Evolutionary conservation across 2,329 filamentous ascomycete genomes (phyloP), one percentile per base, ranked within the genome.

Genomic region (Nemania sp.): DNA sequence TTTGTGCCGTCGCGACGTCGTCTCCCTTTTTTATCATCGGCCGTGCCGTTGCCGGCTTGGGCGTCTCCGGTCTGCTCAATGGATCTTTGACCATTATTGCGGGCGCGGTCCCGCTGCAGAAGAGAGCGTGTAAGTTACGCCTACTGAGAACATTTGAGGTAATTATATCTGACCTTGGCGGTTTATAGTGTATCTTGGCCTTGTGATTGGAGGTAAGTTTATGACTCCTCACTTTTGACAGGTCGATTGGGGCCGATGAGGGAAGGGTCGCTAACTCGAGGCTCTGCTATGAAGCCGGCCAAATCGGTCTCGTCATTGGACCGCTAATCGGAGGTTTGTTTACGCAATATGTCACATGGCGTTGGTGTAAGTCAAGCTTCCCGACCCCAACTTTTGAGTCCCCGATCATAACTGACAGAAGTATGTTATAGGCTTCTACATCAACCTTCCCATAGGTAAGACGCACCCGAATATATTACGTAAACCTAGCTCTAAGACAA

Each of bases 21-120:
- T 86, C 85, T 0, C 70, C 77, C 0, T 85, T 86, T 79, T 82
- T 89, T 60, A 89, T 89, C 60, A 73, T 84, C 8, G 86, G 87
- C 1, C 82, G 87, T 4, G 83, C 85, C 2, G 76, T 89, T 2
- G 84, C 87, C 0, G 88, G 87, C 0, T 69, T 84, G 0, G 87
- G 87, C 1, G 81, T 80, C 0, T 81, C 86, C 1, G 88, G 84
- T 0, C 70, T 89, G 2, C 80, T 83, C 63, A 86, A 82, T n/a
- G 87, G 87, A 0, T 79, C 79, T 3, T 77, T 88, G 68, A 87
- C 81, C 4, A 86, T 88, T 41, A 79, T 87, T 47, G 80, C 81
- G 0, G 82, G 75, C 11, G 73, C 78, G 43, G 73, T 80, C 65
- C 73, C 79, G 0, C 73, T 86, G 2, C 74, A 81, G 5, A 82